Percentiles rank a stretch among this genome's conserved stretches.
Conservation (phyloP, 371 early-diverging fungal species). For the Antonospora locustae region DNA sequence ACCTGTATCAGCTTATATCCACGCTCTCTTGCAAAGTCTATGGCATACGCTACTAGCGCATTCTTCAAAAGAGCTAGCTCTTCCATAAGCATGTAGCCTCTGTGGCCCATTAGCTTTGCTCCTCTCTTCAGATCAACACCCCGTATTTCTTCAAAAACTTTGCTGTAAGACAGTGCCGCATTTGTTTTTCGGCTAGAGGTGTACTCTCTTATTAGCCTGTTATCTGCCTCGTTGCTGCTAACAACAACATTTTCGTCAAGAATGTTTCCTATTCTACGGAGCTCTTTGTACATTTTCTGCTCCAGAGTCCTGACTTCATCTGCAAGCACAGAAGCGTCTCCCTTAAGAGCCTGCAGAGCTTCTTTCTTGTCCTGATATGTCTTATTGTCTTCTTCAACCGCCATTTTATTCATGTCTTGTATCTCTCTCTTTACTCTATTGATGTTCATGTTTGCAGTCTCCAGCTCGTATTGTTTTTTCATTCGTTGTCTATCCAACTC, state of each 20-base stretch:
- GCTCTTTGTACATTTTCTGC: conserved; percentile 26
- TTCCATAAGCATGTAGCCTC: conserved; percentile 87
- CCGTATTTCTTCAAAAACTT: conserved; percentile 61
- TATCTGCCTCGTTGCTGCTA: conserved; percentile 73
- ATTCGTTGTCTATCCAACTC: conserved; percentile 41
- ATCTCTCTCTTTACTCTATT: conserved; percentile 34
- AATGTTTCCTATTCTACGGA: conserved; percentile 74
- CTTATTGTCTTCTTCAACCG: conserved; percentile 24
- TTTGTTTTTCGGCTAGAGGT: conserved; percentile 52
- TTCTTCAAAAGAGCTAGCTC: conserved; percentile 83
- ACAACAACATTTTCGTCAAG: conserved; percentile 78
- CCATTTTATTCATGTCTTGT: conserved; percentile 18
- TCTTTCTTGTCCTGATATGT: conserved; percentile 8
- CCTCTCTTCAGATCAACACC: conserved; percentile 80
- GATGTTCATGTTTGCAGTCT: conserved; percentile 42
- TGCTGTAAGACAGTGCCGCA: conserved; percentile 59
- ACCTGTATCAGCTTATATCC: conserved; percentile 88
- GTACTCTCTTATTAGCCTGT: conserved; percentile 63
- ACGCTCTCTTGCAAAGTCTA: conserved; percentile 70
- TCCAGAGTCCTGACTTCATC: conserved; percentile 14
- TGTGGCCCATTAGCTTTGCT: conserved; percentile 87
- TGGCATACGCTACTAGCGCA: conserved; percentile 85
- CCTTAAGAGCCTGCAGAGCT: conserved; percentile 3
- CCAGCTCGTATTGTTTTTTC: conserved; percentile 34
- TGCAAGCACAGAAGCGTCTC: conserved; percentile 12